These are phyloP conservation scores for Terfezia claveryi DNA, from an alignment of 495 filamentous ascomycete genomes.

Conservation along the genomic window DNA sequence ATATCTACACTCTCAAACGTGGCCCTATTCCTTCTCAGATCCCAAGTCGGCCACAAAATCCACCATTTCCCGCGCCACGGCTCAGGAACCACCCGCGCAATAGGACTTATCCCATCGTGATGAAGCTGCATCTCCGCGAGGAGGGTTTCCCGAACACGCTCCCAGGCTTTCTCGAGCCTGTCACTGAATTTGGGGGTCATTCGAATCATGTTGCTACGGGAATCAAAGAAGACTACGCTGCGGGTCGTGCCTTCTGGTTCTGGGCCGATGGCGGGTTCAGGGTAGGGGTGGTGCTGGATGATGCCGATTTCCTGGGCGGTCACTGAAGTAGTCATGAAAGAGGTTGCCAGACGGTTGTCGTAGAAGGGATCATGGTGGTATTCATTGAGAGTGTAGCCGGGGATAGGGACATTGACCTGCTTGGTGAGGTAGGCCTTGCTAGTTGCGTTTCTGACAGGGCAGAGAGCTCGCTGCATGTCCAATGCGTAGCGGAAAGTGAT, in stretches of 20 bases:
- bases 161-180: neutral
- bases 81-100: neutral
- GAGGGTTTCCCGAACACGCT: neutral
- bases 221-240: neutral
- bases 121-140: neutral
- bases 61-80: neutral
- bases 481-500: neutral
- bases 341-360: no score
- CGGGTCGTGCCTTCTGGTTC: neutral
- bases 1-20: neutral
- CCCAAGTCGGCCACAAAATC: neutral
- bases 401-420: neutral
- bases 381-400: no score
- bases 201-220: neutral
- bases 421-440: neutral
- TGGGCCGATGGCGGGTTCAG: neutral
- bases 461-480: neutral
- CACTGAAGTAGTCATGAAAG: neutral
- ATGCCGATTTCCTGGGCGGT: neutral
- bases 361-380: no score
- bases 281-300: neutral
- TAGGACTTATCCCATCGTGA: neutral
- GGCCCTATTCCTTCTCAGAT: neutral
- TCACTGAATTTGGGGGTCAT: neutral
- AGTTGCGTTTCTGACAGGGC: neutral